phyloP scores from a whole-genome alignment of 352 stramenopile genomes.

The Globisporangium paroecandrum region DNA sequence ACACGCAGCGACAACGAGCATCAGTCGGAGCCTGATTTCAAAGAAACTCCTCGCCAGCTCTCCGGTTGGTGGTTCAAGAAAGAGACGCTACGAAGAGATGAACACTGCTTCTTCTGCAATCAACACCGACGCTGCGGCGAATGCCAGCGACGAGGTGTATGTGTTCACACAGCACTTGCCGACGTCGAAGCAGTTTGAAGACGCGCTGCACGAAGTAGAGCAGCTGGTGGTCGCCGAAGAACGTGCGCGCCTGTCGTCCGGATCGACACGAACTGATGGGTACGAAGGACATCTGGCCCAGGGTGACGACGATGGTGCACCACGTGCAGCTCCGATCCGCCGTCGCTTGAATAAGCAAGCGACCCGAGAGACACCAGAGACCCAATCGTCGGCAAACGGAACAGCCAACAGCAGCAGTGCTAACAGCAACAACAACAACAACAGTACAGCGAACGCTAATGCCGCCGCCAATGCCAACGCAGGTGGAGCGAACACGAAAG shows the following conservation, averaged over 20 bases:
- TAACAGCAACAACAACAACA: not conserved
- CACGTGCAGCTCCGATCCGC: conserved; percentile 16
- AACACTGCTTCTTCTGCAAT: conserved; percentile 10
- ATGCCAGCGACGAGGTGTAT: conserved; percentile 56
- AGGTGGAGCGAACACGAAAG: conserved; percentile 6
- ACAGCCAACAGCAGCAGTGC: conserved; percentile 13
- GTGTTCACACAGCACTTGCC: conserved; percentile 85
- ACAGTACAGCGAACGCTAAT: not conserved
- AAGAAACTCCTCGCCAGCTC: conserved; percentile 4
- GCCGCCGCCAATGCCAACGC: conserved; percentile 12
- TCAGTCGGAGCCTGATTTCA: conserved; percentile 42
- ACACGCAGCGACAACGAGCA: conserved; percentile 63
- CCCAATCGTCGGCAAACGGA: conserved; percentile 18
- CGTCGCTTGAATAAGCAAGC: conserved; percentile 51
- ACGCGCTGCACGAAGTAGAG: conserved; percentile 80
- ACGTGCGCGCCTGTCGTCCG: conserved; percentile 77
- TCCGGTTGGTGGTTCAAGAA: conserved; percentile 22
- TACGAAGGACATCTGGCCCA: conserved; percentile 44
- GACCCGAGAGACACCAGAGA: conserved; percentile 37
- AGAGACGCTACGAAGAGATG: conserved; percentile 27
- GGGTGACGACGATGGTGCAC: conserved; percentile 32
- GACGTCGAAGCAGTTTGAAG: conserved; percentile 61
- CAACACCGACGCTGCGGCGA: not conserved
- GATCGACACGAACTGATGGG: conserved; percentile 85
- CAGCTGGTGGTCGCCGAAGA: conserved; percentile 77